Evolutionary conservation across 2,329 filamentous ascomycete species (phyloP), one percentile per base, ranked within the genome.

Genomic region (Teratosphaeria gauchensis): DNA sequence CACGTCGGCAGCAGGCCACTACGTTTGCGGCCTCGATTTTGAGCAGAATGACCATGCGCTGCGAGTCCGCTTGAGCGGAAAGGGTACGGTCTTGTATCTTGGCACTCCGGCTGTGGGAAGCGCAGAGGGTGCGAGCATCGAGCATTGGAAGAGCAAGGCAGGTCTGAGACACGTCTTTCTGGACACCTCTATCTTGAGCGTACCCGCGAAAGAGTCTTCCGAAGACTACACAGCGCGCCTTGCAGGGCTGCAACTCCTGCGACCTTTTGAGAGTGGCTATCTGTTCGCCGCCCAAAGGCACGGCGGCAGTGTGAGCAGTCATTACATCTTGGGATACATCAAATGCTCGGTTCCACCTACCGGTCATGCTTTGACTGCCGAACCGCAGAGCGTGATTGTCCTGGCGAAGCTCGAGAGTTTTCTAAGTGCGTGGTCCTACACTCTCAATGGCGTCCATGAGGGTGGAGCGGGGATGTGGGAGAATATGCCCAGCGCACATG

Each of bases 21-120:
- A 67, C 56, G 69, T 72, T n/a, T 68, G 66, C 51, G 71, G 70
- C 2, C 62, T 73, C 46, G 66, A 66, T 12, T 72, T 73, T 51
- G 69, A 71, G 56, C 65, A 69, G 56, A 60, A 71, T 32, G 66
- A 72, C 55, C 65, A 66, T 54, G 53, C 71, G 11, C 60, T 72
- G 19, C 68, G 71, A 8, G 66, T 73, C 2, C 62, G 64, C 30
- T 58, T 72, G 54, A 71, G 66, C 57, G 68, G 69, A 4, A 72
- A 69, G 46, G 70, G 71, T 8, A 62, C 66, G 2, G 69, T 72
- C 1, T 33, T 72, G n/a, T 73, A 73, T 53, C 63, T 71, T 6
- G 71, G 71, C 32, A 67, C 65, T n/a, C 68, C 71, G n/a, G 28
- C 42, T 52, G 35, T 51, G 16, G 53, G 35, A 5, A 28, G 53